phyloP scores from a whole-genome alignment of 2,329 filamentous ascomycete species.

The Scorias spongiosa region DNA sequence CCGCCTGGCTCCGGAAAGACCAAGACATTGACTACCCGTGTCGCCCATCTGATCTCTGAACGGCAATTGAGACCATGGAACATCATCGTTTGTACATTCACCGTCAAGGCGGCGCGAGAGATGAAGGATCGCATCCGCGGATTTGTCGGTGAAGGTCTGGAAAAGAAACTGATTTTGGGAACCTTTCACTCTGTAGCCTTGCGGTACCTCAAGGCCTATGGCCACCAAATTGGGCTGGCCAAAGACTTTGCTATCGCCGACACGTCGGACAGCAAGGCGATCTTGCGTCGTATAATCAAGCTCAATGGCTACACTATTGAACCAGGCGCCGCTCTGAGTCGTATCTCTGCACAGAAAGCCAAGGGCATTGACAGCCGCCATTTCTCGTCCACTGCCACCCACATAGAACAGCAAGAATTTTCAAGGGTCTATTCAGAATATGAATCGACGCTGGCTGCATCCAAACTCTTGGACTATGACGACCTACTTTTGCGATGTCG shows the following conservation, averaged over 20 bases:
- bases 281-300: conserved; percentile 72
- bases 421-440: conserved; percentile 58
- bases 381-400: conserved; percentile 27
- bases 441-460: conserved; percentile 54
- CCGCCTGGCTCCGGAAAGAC: conserved; percentile 72
- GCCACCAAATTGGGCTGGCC: conserved; percentile 64
- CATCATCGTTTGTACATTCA: conserved; percentile 91
- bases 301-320: conserved; percentile 47
- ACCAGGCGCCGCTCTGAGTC: conserved; percentile 50
- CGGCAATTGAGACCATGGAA: conserved; percentile 63
- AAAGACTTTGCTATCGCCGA: conserved; percentile 87
- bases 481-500: conserved; percentile 76
- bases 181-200: conserved; percentile 91
- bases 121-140: conserved; percentile 80
- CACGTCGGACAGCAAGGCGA: conserved; percentile 60
- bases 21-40: conserved; percentile 82
- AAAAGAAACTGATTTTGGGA: conserved; percentile 66
- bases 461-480: conserved; percentile 85
- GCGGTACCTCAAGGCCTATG: conserved; percentile 71
- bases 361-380: conserved; percentile 35
- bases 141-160: conserved; percentile 62
- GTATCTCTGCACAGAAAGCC: conserved; percentile 55
- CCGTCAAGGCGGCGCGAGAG: conserved; percentile 82
- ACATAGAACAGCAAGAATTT: conserved; percentile 48
- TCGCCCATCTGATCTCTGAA: conserved; percentile 71